These are phyloP conservation scores for Aspergillus amoenus DNA, from an alignment of 2,329 filamentous ascomycete genomes.

Conservation along the genomic window DNA sequence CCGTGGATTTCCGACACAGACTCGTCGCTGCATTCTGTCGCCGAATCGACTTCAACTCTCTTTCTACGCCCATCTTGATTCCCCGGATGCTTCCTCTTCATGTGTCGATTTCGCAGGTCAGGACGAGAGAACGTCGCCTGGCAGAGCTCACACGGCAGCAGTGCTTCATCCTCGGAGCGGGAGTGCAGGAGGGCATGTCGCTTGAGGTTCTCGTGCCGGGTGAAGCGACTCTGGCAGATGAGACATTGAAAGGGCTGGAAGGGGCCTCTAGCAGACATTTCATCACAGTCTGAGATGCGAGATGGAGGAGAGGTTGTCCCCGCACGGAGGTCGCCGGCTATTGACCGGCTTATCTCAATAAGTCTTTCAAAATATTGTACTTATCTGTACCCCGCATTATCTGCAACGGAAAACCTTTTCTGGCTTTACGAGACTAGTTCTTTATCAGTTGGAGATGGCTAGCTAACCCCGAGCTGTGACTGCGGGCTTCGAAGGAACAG, in stretches of 20 bases:
- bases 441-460: too few species aligned
- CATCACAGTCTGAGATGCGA: not conserved
- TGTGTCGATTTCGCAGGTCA: conserved; percentile 43
- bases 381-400: too few species aligned
- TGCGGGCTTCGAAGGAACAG: too few species aligned
- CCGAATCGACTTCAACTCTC: not conserved
- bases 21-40: not conserved
- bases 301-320: not conserved
- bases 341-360: not conserved
- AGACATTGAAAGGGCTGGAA: conserved; percentile 44
- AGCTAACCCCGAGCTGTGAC: too few species aligned
- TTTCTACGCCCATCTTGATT: conserved; percentile 14
- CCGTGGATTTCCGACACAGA: conserved; percentile 1
- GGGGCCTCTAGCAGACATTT: not conserved
- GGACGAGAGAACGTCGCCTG: conserved; percentile 42
- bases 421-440: too few species aligned
- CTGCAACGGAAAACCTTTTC: too few species aligned
- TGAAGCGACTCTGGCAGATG: conserved; percentile 40
- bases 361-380: too few species aligned
- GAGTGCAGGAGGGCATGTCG: conserved; percentile 43
- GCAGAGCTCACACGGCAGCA: conserved; percentile 40
- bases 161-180: conserved; percentile 28
- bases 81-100: conserved; percentile 44
- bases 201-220: conserved; percentile 44
- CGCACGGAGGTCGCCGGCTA: not conserved